A percentile compares a stretch with the other conserved stretches of the same genome.
Conservation (phyloP, 2,329 filamentous ascomycete species). For the Sporothrix sp. region DNA sequence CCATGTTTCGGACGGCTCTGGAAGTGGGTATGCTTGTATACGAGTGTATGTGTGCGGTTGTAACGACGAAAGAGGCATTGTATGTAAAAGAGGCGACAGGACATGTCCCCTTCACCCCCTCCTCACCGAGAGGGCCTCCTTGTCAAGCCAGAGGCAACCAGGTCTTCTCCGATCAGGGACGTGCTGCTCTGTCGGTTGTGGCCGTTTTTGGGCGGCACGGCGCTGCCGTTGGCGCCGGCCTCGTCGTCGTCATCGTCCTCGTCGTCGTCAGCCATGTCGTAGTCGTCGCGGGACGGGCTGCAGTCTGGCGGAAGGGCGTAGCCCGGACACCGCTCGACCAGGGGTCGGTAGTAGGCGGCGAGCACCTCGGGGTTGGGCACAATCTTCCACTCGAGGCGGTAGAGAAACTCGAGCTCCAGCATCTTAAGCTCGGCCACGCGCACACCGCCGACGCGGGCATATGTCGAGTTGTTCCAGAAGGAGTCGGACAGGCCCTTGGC, state of each 20-base stretch:
- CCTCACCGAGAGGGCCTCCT: neutral
- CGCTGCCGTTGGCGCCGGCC: slow-evolving; percentile 1
- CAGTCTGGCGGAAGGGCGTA: slow-evolving; percentile 40
- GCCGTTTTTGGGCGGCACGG: neutral
- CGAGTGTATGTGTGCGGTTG: too few species aligned
- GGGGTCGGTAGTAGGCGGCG: slow-evolving; percentile 82
- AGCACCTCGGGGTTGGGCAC: slow-evolving; percentile 90
- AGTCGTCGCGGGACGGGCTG: slow-evolving; percentile 16
- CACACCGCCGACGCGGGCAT: slow-evolving; percentile 87
- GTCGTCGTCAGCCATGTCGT: slow-evolving; percentile 24
- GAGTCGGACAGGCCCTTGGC: slow-evolving; percentile 93
- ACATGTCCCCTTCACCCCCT: too few species aligned
- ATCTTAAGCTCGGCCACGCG: slow-evolving; percentile 82
- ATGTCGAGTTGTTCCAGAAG: slow-evolving; percentile 97
- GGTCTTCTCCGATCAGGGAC: slow-evolving; percentile 11
- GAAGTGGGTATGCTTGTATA: too few species aligned
- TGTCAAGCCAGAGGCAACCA: slow-evolving; percentile 12
- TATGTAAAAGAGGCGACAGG: too few species aligned
- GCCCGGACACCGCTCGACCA: slow-evolving; percentile 58
- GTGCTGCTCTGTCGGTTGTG: slow-evolving; percentile 14
- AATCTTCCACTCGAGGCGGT: slow-evolving; percentile 90
- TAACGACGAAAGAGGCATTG: too few species aligned
- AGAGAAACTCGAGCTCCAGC: slow-evolving; percentile 86
- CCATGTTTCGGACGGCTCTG: too few species aligned
- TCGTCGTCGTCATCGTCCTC: slow-evolving; percentile 27